Base-by-base conservation (phyloP, 495 filamentous ascomycete species). In the Physcia stellaris region DNA sequence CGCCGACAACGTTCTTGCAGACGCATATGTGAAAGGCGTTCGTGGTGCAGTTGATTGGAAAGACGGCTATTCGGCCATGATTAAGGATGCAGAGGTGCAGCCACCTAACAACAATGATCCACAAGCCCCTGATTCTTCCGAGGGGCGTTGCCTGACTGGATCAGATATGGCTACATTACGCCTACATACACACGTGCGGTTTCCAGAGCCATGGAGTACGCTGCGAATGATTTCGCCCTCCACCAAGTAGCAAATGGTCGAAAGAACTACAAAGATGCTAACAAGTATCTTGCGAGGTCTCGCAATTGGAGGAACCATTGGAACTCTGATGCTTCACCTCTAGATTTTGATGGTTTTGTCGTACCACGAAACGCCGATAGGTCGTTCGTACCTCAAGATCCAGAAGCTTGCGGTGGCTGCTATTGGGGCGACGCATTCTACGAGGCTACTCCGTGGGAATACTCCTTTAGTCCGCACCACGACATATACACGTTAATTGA, bases 261-360 rank as follows among this genome's bases (percentile, higher is more conserved):
- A n/a, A n/a, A n/a, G n/a, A n/a, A n/a, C n/a, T n/a, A n/a, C n/a
- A n/a, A n/a, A n/a, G n/a, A n/a, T n/a, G n/a, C n/a, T n/a, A n/a
- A n/a, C n/a, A n/a, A n/a, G n/a, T n/a, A n/a, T n/a, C n/a, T n/a
- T n/a, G n/a, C n/a, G n/a, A n/a, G n/a, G n/a, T 78, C 74, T 0
- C 64, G 67, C 5, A 76, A 80, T 41, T 85, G 80, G 80, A 63
- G 71, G 6, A 80, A 82, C 49, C 78, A 82, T 44, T 86, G 77
- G 76, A 75, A 81, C 51, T 47, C 67, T 0, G 49, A 66, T 26
- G 59, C 66, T 24, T 66, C 60, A 0, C 68, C 71, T 0, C 54
- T 70, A 2, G 20, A 35, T 3, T 80, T 75, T 50, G 61, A 60
- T 2, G 79, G 80, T 9, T 84, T 83, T 53, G 59, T 83, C 0